phyloP scores from a whole-genome alignment of 768 basidiomycete species.

The Mycena sanguinolenta region DNA sequence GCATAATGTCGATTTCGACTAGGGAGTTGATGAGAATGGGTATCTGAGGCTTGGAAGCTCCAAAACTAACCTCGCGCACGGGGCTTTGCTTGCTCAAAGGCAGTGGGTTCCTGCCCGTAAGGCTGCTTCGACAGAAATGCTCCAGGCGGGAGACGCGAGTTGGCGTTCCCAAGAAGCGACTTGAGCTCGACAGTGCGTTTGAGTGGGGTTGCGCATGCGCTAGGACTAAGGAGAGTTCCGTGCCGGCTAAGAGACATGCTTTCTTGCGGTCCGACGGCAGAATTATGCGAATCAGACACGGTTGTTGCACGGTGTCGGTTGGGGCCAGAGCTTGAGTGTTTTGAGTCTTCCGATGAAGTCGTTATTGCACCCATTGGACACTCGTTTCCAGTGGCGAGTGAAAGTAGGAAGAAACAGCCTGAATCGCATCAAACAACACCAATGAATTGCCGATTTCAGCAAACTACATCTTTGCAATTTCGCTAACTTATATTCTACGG shows the following conservation, averaged over 20 bases:
- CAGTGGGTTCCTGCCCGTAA: slow-evolving; percentile 48
- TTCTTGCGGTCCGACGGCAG: slow-evolving; percentile 1
- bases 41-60: neutral
- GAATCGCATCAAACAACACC: neutral
- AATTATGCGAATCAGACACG: neutral
- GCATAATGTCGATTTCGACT: slow-evolving; percentile 85
- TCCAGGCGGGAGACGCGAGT: slow-evolving; percentile 67
- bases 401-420: too few species aligned
- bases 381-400: neutral
- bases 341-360: neutral
- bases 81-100: slow-evolving; percentile 79
- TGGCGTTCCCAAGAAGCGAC: slow-evolving; percentile 72
- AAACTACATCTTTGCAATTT: too few species aligned
- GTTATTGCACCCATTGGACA: neutral
- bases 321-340: neutral
- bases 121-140: slow-evolving; percentile 55
- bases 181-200: slow-evolving; percentile 71
- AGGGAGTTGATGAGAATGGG: neutral
- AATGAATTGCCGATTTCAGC: neutral
- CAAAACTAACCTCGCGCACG: slow-evolving; percentile 62
- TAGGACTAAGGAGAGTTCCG: slow-evolving; percentile 67
- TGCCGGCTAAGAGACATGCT: slow-evolving; percentile 51
- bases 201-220: slow-evolving; percentile 61
- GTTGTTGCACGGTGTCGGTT: slow-evolving; percentile 8
- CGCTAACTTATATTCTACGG: neutral